A percentile compares a stretch with the other conserved stretches of the same genome.
Conservation (phyloP, 2,329 filamentous ascomycete species). For the Fusarium decemcellulare region DNA sequence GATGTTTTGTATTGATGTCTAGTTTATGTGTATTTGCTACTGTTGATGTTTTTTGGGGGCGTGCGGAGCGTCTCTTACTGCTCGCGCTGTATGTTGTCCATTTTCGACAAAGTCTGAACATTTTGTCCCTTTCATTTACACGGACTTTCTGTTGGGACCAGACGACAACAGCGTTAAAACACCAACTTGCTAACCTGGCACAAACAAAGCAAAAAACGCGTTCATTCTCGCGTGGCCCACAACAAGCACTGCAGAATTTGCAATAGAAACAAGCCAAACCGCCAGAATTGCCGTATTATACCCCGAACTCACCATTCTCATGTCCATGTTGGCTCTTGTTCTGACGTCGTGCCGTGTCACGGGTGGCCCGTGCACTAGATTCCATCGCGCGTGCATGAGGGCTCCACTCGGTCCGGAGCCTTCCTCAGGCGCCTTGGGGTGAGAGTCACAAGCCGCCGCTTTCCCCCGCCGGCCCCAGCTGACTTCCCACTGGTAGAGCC, state of each 20-base stretch:
- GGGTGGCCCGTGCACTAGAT: slow-evolving; percentile 30
- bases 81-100: too few relatives aligned
- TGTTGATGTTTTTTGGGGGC: too few relatives aligned
- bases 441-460: slow-evolving; percentile 38
- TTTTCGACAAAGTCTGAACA: too few relatives aligned
- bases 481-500: slow-evolving; percentile 29
- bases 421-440: slow-evolving; percentile 17
- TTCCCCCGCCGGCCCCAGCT: slow-evolving; percentile 39
- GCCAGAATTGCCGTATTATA: background rate
- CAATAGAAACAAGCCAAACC: background rate
- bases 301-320: slow-evolving; percentile 13
- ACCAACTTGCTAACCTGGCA: too few relatives aligned
- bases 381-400: slow-evolving; percentile 22
- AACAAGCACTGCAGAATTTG: fast-evolving
- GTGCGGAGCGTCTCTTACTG: too few relatives aligned
- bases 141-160: too few relatives aligned
- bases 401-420: slow-evolving; percentile 26
- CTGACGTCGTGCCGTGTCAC: slow-evolving; percentile 19
- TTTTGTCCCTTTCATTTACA: too few relatives aligned
- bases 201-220: background rate
- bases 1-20: too few relatives aligned
- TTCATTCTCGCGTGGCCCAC: background rate
- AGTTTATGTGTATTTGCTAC: too few relatives aligned
- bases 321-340: slow-evolving; percentile 1
- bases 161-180: background rate